Percentiles rank a stretch among this genome's conserved stretches.
phyloP scores from a whole-genome alignment of 345 rosid genomes.

The Salix brachista region DNA sequence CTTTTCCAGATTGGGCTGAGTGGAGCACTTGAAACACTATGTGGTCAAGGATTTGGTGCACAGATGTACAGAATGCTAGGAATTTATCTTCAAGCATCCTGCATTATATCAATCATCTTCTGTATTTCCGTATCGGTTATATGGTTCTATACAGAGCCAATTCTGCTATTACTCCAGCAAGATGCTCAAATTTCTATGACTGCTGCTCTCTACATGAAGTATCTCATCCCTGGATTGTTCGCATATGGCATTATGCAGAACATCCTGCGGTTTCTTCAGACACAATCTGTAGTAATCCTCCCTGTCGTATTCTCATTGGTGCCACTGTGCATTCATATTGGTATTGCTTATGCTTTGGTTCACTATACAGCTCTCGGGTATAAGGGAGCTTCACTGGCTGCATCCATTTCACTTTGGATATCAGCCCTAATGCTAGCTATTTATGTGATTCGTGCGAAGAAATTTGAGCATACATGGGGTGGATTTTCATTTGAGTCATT shows the following conservation, averaged over 20 bases:
- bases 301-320: slow-evolving; percentile 5
- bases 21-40: slow-evolving; percentile 19
- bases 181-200: slow-evolving; percentile 5
- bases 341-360: slow-evolving; percentile 15
- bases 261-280: slow-evolving; percentile 21
- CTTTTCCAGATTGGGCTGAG: slow-evolving; percentile 5
- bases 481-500: slow-evolving; percentile 19
- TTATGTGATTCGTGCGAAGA: not conserved
- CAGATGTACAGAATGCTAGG: slow-evolving; percentile 12
- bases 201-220: slow-evolving; percentile 19
- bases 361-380: slow-evolving; percentile 8
- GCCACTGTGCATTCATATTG: slow-evolving; percentile 14
- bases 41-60: slow-evolving; percentile 22
- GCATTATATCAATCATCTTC: slow-evolving; percentile 16
- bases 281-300: slow-evolving; percentile 17
- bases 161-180: slow-evolving; percentile 12
- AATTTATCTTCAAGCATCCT: slow-evolving; percentile 14
- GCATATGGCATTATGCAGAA: slow-evolving; percentile 21
- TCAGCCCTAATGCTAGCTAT: not conserved
- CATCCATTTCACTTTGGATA: slow-evolving; percentile 16
- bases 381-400: slow-evolving; percentile 18
- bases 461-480: slow-evolving; percentile 18
- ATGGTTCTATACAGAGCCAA: slow-evolving; percentile 21
- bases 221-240: slow-evolving; percentile 23
- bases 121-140: not conserved